Evolutionary conservation across 2,329 filamentous ascomycete species (phyloP), one percentile per base, ranked within the genome.

Genomic region (Colletotrichum sp.): DNA sequence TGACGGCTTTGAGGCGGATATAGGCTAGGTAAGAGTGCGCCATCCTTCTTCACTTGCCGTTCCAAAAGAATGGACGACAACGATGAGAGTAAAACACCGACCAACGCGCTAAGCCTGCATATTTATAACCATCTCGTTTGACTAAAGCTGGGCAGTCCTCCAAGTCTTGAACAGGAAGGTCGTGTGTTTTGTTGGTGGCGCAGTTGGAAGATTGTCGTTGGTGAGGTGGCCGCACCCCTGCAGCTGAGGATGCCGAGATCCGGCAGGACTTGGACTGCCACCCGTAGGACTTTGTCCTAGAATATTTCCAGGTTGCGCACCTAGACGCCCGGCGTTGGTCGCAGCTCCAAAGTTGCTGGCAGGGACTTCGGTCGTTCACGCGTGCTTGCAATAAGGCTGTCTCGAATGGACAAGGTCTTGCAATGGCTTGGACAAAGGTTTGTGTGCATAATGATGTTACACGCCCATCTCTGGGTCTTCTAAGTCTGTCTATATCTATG

Each of bases 1-100:
- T 60, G 18, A 69, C 39, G 15, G 52, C 49, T n/a, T 60, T 69
- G 4, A 69, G 66, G 7, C 66, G 52, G 21, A 44, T 6, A 7
- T 69, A 69, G 0, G 36, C 66, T 12, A 69, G 39, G 21, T 69
- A 60, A 3, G 66, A 68, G 21, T 68, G 66, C 18, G 66, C 16
- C 66, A 69, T 64, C 4, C 16, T 44, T 10, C 8, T 44, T 44
- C 34, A 36, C 15, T 36, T 16, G 34, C 34, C 3, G 34, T 36
- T 16, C 34, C 15, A 36, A 36, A 36, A 36, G 34, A 8, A 36
- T 36, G 34, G 7, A 36, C 5, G 7, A 39, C 16, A 6, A 18
- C 36, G 16, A 39, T 9, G 36, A 6, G 36, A 18, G 16, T 39
- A 6, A 2, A 39, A 39, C 2, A 18, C 36, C 16, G 16, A 18